Evolutionary conservation across 23 red algal species (phyloP), one percentile per base, ranked within the genome.

Genomic region (Pyropia haitanensis): DNA sequence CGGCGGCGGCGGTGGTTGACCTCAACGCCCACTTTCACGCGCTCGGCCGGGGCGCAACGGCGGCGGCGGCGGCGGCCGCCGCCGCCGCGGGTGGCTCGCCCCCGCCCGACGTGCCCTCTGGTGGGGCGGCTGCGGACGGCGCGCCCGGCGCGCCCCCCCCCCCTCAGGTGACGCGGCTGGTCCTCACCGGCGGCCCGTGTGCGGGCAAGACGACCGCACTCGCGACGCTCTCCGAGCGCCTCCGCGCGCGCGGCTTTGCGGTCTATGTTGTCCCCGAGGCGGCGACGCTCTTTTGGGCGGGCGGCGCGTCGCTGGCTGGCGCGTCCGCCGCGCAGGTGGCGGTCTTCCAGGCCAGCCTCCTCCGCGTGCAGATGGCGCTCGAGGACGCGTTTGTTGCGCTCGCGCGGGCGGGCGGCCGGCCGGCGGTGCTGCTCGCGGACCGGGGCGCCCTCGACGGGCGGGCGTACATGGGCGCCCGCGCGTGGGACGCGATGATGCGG

Each of bases 151-250:
- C 39, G 39, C 13, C 39, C 39, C 39, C 39, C 39, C 39, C 10
- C 39, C 39, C 39, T 9, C 39, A 46, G 39, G 46, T 77, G 3
- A 67, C 64, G 6, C 73, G 73, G 1, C 48, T 77, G 32, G 73
- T 77, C 2, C 14, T 77, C 2, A 77, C 73, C 27, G 73, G 73
- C 27, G 73, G 73, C 14, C 73, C 73, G 53, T 77, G 73, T 58
- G 73, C 73, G 56, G 85, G 88, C 14, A 92, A 92, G 69, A 84
- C 88, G 10, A 92, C 88, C 29, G 88, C 78, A 0, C 28, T 92
- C 60, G 72, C 88, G 14, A 66, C 69, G 51, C 52, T 92, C 1
- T 67, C 79, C 4, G 88, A 92, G 65, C 77, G 88, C 17, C 53
- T 92, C 20, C 78, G 88, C 27, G 64, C 70, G 4, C 79, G 88